Evolutionary conservation across 768 basidiomycete genomes (phyloP).

Genomic region (Trametes villosa): DNA sequence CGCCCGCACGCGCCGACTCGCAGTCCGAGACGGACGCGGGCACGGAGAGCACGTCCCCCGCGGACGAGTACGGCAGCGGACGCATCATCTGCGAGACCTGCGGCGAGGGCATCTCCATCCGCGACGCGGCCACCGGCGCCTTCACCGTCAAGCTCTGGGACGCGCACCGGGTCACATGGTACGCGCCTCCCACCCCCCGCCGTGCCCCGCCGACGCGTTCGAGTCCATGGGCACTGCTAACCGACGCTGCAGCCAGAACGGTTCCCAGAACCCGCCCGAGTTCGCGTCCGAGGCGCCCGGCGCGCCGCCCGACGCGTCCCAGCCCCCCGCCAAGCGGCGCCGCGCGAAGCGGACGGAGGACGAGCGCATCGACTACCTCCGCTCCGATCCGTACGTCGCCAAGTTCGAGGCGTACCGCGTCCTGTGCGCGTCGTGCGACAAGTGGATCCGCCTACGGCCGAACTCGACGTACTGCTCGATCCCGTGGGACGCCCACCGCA

Average conservation of each 20-base stretch:
- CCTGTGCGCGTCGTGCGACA: slow-evolving; percentile 78
- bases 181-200: slow-evolving; percentile 23
- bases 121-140: slow-evolving; percentile 62
- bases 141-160: slow-evolving; percentile 75
- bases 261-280: slow-evolving; percentile 18
- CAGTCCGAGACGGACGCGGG: slow-evolving; percentile 13
- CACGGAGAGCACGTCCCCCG: slow-evolving; percentile 22
- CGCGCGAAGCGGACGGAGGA: slow-evolving; percentile 79
- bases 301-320: slow-evolving; percentile 20
- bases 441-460: slow-evolving; percentile 84
- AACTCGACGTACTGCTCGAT: slow-evolving; percentile 90
- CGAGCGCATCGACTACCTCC: slow-evolving; percentile 71
- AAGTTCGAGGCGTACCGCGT: slow-evolving; percentile 82
- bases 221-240: background rate
- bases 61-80: slow-evolving; percentile 66
- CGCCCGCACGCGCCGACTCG: slow-evolving; percentile 10
- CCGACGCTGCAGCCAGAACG: slow-evolving; percentile 26
- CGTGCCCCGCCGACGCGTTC: background rate
- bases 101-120: slow-evolving; percentile 62
- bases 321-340: slow-evolving; percentile 53
- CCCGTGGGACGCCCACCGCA: slow-evolving; percentile 85
- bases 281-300: slow-evolving; percentile 11
- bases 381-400: slow-evolving; percentile 76
- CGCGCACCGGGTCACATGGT: slow-evolving; percentile 66
- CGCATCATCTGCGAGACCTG: slow-evolving; percentile 70